Base-by-base conservation (phyloP, 1,284 basidiomycete genomes). In the Violaceomyces palustris region DNA sequence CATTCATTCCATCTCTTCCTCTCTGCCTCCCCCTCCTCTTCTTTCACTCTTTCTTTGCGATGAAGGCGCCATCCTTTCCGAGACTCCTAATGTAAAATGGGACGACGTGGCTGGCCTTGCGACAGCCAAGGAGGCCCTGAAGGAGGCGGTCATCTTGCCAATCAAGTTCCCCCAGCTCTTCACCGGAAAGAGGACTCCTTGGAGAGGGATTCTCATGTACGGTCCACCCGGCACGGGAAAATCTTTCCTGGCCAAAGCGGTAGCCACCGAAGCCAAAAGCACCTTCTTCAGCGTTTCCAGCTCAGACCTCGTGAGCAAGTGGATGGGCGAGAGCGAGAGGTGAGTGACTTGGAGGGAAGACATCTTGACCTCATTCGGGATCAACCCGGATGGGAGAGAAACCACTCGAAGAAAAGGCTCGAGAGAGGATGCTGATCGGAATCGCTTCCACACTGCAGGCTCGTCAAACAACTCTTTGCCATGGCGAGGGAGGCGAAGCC, bases 91-190 rank as follows among this genome's bases (percentile, higher is more conserved):
- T 73, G 87, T 98, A 19, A 85, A 84, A 66, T 98, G 93, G 93
- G 91, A 97, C 71, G 93, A 98, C 74, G 92, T 98, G 31, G 93
- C 93, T 7, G 93, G 93, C 39, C 80, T 98, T 7, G 87, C 90
- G 66, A 85, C 83, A 29, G 93, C 93, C 26, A 98, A 98, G 76
- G 91, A 93, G 45, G 83, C 93, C 10, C 77, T 98, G 64, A 97
- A 98, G 75, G 93, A 98, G 75, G 93, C 94, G 27, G 94, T 98
- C 73, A 96, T 98, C 69, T 79, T 98, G 18, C 93, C 93, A 6
- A 96, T 97, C 80, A 97, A 97, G 75, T 97, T 97, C 70, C 93
- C 93, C 1, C 90, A 97, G 75, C 80, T 98, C 29, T 98, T 98
- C 76, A 96, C 91, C 0, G 94, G 93, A 35, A 97, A 97, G 75